Evolutionary conservation across 192 early-diverging fungal species (phyloP), one percentile per base, ranked within the genome.

Genomic region (Backusella mclennaniae): DNA sequence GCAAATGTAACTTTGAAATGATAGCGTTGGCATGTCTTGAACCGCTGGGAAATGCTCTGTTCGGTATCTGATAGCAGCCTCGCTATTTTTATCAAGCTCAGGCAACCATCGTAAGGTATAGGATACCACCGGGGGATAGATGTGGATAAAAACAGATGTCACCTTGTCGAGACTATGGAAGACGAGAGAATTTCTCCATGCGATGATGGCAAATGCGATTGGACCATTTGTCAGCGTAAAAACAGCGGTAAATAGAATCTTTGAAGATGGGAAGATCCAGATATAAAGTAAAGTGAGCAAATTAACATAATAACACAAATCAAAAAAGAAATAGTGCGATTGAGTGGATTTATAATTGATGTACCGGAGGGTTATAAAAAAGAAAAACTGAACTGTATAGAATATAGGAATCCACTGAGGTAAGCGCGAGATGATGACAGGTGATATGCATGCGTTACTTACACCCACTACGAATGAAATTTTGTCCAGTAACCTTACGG

Each of bases 121-220:
- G 0, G 86, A 73, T 0, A 88, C 79, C 29, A 92, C 79, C 5
- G 88, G 82, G 6, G 90, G 90, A 49, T 84, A 83, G 71, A 92
- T 89, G 70, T 92, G 90, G 71, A 92, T 89, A 52, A 85, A 84
- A 15, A 92, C 83, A 6, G 87, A 89, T 7, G 87, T 88, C 36
- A 88, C 84, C 81, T 92, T 92, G 77, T 92, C 91, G 46, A 92
- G 53, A 9, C 88, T 89, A 76, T 86, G 88, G 66, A 89, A 87
- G 6, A 89, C 87, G 9, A 89, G 76, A 12, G 81, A 82, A 56
- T 86, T 86, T 35, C 85, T 79, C 85, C 85, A 86, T 31, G 89
- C 87, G 76, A 89, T 82, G 70, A 90, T 92, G 1, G 91, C 91
- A 74, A 87, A 87, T 19, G 85, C 85, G 1, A 92, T 84, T 42